phyloP scores from a whole-genome alignment of 345 rosid genomes.

The Linum trigynum region DNA sequence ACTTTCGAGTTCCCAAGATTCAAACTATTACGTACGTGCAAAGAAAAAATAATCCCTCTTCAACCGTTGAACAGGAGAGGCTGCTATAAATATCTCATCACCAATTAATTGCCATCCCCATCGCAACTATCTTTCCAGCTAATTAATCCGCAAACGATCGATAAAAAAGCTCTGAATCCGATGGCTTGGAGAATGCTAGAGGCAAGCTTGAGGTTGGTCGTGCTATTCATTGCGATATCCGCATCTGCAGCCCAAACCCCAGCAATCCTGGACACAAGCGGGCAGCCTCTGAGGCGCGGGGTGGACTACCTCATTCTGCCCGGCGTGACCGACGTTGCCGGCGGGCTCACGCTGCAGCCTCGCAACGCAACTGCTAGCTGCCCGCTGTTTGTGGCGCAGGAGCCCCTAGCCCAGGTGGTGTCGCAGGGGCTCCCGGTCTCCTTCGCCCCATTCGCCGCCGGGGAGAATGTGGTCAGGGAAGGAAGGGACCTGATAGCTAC shows the following conservation, averaged over 20 bases:
- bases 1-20: too few species aligned
- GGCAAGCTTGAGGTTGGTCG: conserved; percentile 4
- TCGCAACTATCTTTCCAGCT: too few species aligned
- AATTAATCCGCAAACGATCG: too few species aligned
- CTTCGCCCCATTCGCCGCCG: conserved; percentile 10
- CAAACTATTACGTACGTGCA: too few species aligned
- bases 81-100: too few species aligned
- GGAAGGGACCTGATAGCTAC: conserved; percentile 14
- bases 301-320: conserved; percentile 19
- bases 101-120: too few species aligned
- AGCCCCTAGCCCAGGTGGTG: background rate
- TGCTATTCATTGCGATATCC: conserved; percentile 10
- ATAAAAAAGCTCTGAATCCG: too few species aligned
- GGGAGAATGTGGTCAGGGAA: conserved; percentile 18
- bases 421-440: conserved; percentile 9
- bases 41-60: too few species aligned
- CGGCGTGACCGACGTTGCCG: conserved; percentile 3
- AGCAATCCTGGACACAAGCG: conserved; percentile 16
- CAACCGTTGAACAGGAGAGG: too few species aligned
- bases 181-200: too few species aligned
- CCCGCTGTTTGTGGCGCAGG: conserved; percentile 18
- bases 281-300: conserved; percentile 12
- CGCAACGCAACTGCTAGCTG: conserved; percentile 7
- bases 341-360: conserved; percentile 14
- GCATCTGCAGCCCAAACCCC: background rate